Evolutionary conservation across 129 eudicot genomes (phyloP), one percentile per base, ranked within the genome.

Genomic region (Centella asiatica): DNA sequence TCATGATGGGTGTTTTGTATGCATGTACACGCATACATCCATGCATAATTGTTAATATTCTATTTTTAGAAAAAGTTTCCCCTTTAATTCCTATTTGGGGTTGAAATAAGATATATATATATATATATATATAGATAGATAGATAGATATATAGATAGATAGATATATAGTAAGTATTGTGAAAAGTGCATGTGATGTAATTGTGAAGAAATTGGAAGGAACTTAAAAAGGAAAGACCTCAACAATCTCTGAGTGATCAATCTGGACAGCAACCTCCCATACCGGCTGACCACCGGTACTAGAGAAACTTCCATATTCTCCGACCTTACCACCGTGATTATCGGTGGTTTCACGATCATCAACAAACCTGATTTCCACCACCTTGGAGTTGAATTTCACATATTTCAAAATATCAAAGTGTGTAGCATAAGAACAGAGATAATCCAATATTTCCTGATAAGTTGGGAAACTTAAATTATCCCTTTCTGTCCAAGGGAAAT

Each of bases 401-500:
- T 84, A 82, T 47, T 78, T 87, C 44, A 87, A 69, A 44, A 92
- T 55, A 60, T 82, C 95, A 72, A 92, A 92, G 61, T 80, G 74
- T 8, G 68, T 65, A 1, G 99, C 99, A 68, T 87, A 92, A 44
- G 96, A 79, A 61, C 80, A 63, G 47, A 92, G 77, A 55, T 92
- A 92, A 15, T 92, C 88, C 56, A 92, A 49, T 3, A 92, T 76
- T 69, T 92, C 96, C 31, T 31, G 46, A 60, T 82, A 71, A 18
- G 95, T 65, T 4, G 99, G 99, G 71, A 92, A 92, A 47, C 60
- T 73, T 15, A 72, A 18, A 68, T 92, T 84, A 58, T 92, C 96
- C 68, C 95, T 87, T 2, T 64, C 60, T 3, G 95, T 59, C 99
- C 99, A 92, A 1, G 99, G 96, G 25, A 75, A 92, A 72, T 92